Evolutionary conservation across 139 green algal species (phyloP), one percentile per base, ranked within the genome.

Genomic region (Desmodesmus armatus): DNA sequence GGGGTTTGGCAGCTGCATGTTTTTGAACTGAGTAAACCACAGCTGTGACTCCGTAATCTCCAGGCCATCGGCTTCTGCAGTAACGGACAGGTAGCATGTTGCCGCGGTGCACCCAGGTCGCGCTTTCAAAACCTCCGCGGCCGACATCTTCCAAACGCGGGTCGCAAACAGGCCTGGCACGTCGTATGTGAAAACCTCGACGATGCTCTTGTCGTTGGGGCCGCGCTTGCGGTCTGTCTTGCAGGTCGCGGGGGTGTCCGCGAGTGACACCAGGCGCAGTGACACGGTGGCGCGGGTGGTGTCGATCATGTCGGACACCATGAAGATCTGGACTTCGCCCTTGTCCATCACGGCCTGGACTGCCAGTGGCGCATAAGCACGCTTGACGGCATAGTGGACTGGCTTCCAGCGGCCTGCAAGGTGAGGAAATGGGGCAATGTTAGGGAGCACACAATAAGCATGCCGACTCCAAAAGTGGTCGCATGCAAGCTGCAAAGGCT

Each of bases 341-440:
- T 62, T 6, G 11, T 78, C 66, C 5, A 72, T 11, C 9, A 78
- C 27, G 23, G 31, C 81, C 19, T 69, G 49, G 25, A 75, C 49
- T 41, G 78, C 33, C 49, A 88, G 31, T 5, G 78, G 79, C 1
- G 82, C 82, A 44, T 83, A 90, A 19, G 40, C 29, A 9, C 81
- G 60, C 58, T 63, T 63, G 37, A 87, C 85, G 19, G 71, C 70
- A 55, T 96, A 94, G 67, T 96, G 91, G 60, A 93, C 82, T 66
- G 92, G 88, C 83, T 93, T 94, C 92, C 91, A 97, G 51, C 82
- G 79, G 29, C 91, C 78, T 75, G 43, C 15, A 7, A 29, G 2
- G 31, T 72, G 63, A 47, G 37, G 19, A 4, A 51, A 40, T 4
- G 53, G 37, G 35, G 49, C 35, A 35, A 75, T 55, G 47, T 55